Conservation (phyloP, 768 basidiomycete genomes). For the Suillus americanus region DNA sequence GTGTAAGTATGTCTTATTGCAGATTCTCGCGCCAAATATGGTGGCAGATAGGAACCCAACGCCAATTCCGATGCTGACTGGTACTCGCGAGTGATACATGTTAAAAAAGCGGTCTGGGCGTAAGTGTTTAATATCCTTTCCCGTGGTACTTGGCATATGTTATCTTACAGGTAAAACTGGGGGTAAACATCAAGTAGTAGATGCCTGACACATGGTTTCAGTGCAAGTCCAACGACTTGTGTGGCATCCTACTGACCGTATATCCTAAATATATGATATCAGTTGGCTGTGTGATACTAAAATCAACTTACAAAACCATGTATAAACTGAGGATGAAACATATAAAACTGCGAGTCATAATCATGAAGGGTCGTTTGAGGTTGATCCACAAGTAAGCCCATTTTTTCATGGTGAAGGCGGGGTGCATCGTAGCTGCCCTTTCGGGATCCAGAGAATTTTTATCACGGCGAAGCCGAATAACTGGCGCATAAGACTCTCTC, state of each 20-base stretch:
- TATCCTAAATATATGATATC: conserved; percentile 36
- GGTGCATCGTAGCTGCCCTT: conserved; percentile 33
- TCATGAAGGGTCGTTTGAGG: conserved; percentile 56
- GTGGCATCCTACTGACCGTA: conserved; percentile 46
- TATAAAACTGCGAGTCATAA: conserved; percentile 61
- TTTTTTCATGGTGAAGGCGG: conserved; percentile 30
- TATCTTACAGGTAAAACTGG: conserved; percentile 43
- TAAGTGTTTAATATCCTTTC: conserved; percentile 9
- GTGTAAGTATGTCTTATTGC: conserved; percentile 44
- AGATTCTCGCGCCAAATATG: conserved; percentile 47
- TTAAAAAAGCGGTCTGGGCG: conserved; percentile 41
- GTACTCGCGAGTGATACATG: conserved; percentile 44
- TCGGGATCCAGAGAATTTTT: conserved; percentile 41
- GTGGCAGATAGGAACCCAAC: conserved; percentile 53
- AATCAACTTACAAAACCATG: conserved; percentile 59
- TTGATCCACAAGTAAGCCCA: conserved; percentile 56
- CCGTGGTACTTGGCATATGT: not conserved
- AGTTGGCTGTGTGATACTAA: not conserved
- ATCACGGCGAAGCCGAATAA: conserved; percentile 16
- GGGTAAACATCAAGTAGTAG: conserved; percentile 72
- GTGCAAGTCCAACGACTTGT: not conserved
- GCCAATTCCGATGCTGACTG: conserved; percentile 44
- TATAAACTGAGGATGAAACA: conserved; percentile 74
- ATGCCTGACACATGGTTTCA: conserved; percentile 22
- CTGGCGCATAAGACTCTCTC: not conserved